Evolutionary conservation across 768 basidiomycete genomes (phyloP).

Genomic region (Naganishia onofrii): DNA sequence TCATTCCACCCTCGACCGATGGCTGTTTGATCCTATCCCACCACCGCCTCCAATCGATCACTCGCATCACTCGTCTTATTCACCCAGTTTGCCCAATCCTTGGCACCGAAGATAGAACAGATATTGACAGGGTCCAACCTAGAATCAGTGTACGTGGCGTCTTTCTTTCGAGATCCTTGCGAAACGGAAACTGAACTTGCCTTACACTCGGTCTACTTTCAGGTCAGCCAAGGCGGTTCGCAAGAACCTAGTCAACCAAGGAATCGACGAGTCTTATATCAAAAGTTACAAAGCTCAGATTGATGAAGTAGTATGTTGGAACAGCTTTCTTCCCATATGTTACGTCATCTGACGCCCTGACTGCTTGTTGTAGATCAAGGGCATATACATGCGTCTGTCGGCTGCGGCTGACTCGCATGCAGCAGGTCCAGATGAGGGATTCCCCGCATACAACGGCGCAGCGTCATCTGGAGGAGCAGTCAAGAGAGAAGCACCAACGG

Average conservation of each 20-base stretch:
- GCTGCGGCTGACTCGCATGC: too few species aligned
- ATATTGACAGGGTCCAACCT: conserved; percentile 35
- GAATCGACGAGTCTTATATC: conserved; percentile 59
- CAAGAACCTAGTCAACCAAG: conserved; percentile 60
- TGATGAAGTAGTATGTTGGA: conserved; percentile 69
- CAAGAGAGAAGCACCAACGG: conserved; percentile 34
- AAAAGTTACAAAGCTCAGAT: conserved; percentile 68
- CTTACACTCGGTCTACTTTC: background rate
- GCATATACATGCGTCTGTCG: conserved; percentile 19
- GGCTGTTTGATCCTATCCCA: background rate
- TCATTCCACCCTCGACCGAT: background rate
- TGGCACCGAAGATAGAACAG: conserved; percentile 38
- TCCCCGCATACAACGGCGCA: conserved; percentile 23
- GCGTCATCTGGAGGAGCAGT: background rate
- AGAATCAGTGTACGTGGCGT: conserved; percentile 27
- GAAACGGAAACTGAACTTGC: background rate
- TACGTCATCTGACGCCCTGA: conserved; percentile 36
- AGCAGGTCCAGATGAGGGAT: conserved; percentile 25
- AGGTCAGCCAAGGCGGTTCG: conserved; percentile 76
- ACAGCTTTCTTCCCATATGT: background rate
- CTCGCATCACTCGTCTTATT: background rate
- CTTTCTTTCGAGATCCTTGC: background rate
- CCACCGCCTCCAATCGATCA: background rate
- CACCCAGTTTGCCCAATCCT: conserved; percentile 33
- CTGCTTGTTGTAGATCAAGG: conserved; percentile 41